A percentile compares a stretch with the other conserved stretches of the same genome.
These are phyloP conservation scores for Pascua guehoae DNA, from an alignment of 1,284 basidiomycete species.

Conservation along the genomic window DNA sequence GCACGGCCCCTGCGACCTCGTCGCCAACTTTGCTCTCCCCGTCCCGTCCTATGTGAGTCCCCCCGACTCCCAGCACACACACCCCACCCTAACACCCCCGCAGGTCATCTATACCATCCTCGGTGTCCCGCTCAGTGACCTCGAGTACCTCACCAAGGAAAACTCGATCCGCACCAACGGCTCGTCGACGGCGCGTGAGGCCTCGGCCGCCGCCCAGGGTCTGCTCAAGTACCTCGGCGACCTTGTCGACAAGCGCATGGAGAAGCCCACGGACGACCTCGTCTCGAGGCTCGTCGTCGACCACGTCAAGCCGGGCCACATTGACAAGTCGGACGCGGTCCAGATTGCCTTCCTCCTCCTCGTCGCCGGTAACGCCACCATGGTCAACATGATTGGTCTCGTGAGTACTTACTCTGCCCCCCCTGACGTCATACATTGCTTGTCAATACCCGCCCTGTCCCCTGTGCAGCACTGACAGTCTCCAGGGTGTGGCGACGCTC, in stretches of 20 bases:
- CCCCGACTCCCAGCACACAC: no score
- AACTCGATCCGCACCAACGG: slow-evolving; percentile 12
- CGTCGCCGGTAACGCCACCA: slow-evolving; percentile 14
- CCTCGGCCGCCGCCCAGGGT: slow-evolving; percentile 1
- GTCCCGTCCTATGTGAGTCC: slow-evolving; percentile 4
- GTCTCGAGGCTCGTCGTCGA: slow-evolving; percentile 2
- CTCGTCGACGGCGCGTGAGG: slow-evolving; percentile 6
- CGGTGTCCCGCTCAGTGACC: slow-evolving; percentile 11
- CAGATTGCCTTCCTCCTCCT: slow-evolving; percentile 15
- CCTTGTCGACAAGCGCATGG: slow-evolving; percentile 6
- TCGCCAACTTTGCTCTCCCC: slow-evolving; percentile 10
- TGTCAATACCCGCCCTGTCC: no score
- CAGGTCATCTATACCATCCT: slow-evolving; percentile 14
- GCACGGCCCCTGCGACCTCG: slow-evolving; percentile 4
- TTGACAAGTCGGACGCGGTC: slow-evolving; percentile 8
- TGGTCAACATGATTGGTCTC: slow-evolving; percentile 16
- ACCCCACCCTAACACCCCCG: neutral
- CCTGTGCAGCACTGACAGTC: neutral
- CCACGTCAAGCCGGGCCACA: slow-evolving; percentile 3
- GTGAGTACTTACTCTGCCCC: neutral
- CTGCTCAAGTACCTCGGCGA: slow-evolving; percentile 7
- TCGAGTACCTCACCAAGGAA: slow-evolving; percentile 11
- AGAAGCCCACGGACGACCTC: slow-evolving; percentile 9
- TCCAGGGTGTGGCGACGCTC: slow-evolving; percentile 9
- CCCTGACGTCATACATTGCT: no score